Percentiles rank a stretch among this genome's conserved stretches.
These are phyloP conservation scores for Zoysia pacifica DNA, from an alignment of 176 grass and related monocot species.

Conservation along the genomic window DNA sequence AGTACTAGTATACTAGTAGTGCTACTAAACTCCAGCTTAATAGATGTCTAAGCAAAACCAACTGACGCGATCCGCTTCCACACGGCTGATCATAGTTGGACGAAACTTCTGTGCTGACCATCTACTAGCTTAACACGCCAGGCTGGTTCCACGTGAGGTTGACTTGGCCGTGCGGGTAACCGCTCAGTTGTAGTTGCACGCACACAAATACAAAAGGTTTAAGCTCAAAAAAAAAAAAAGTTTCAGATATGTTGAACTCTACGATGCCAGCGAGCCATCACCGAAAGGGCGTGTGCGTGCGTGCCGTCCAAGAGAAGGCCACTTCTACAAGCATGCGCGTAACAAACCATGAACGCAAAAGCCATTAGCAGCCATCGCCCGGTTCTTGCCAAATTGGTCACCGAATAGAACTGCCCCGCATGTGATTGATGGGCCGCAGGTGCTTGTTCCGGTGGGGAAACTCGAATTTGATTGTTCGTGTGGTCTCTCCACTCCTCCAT, in stretches of 20 bases:
- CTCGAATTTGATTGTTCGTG: not conserved
- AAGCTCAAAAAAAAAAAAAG: no score
- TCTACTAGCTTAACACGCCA: not conserved
- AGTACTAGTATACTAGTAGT: no score
- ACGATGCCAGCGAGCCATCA: not conserved
- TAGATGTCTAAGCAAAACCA: no score
- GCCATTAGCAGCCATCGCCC: no score
- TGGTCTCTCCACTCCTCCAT: not conserved
- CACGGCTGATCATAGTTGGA: no score
- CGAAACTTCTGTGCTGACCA: no score
- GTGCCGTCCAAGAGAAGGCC: not conserved
- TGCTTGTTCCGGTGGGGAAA: not conserved
- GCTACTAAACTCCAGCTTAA: not conserved
- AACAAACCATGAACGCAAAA: not conserved
- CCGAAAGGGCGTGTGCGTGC: not conserved
- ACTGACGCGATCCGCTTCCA: no score
- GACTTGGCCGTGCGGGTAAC: slow-evolving; percentile 13
- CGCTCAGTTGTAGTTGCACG: not conserved
- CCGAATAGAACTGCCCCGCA: not conserved
- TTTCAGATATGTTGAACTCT: no score
- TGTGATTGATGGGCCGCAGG: not conserved
- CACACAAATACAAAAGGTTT: not conserved
- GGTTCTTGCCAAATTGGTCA: no score
- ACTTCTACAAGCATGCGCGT: not conserved
- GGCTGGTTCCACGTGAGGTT: slow-evolving; percentile 24